phyloP scores from a whole-genome alignment of 2,329 filamentous ascomycete species.

The Sclerotinia trifoliorum region DNA sequence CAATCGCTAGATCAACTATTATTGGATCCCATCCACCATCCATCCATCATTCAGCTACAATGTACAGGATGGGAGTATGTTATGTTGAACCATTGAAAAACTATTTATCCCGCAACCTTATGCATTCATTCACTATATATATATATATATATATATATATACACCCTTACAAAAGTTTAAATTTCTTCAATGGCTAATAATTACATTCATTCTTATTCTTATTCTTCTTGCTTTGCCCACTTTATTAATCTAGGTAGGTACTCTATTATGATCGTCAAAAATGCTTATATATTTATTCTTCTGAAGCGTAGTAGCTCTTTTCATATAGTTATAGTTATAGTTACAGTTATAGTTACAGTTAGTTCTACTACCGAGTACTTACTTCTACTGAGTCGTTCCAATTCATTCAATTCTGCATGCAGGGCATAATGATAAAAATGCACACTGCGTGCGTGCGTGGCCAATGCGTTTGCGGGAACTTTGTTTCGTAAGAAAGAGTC shows the following conservation, averaged over 20 bases:
- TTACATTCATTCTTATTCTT: too few species aligned
- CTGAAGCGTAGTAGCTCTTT: too few species aligned
- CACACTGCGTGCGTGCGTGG: slow-evolving; percentile 1
- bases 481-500: neutral
- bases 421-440: neutral
- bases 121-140: neutral
- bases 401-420: slow-evolving; percentile 1
- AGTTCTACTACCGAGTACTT: too few species aligned
- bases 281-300: too few species aligned
- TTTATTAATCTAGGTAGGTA: too few species aligned
- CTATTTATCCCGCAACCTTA: neutral
- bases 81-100: neutral
- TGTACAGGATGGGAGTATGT: too few species aligned
- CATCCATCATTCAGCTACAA: neutral
- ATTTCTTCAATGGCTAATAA: too few species aligned
- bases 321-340: too few species aligned
- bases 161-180: neutral
- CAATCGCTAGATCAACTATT: neutral
- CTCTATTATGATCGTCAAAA: too few species aligned
- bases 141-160: too few species aligned
- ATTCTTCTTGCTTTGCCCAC: too few species aligned
- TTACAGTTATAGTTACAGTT: too few species aligned
- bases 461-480: slow-evolving; percentile 18
- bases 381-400: neutral
- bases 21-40: neutral